Percentiles rank a stretch among this genome's conserved stretches.
Conservation (phyloP, 352 stramenopile genomes). For the Phytophthora pinifolia region DNA sequence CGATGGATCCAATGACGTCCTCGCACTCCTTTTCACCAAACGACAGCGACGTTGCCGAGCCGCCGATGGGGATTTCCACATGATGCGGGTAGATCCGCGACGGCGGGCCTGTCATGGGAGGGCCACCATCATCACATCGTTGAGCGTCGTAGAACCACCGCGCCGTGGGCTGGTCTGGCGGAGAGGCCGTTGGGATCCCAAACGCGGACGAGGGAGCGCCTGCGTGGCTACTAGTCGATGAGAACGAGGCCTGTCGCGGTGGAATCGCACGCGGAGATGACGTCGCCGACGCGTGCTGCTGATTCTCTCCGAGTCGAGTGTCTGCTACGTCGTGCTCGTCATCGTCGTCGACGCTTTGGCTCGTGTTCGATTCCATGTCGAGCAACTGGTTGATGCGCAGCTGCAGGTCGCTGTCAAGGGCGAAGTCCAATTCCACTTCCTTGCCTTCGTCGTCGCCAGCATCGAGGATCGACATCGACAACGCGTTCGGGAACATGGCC, state of each 20-base stretch:
- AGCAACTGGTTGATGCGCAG: slow-evolving; percentile 72
- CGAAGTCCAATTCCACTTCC: slow-evolving; percentile 85
- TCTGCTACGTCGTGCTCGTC: slow-evolving; percentile 9
- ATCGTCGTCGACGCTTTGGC: slow-evolving; percentile 32
- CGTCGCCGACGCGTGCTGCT: slow-evolving; percentile 18
- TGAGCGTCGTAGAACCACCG: slow-evolving; percentile 82
- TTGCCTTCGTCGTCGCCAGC: slow-evolving; percentile 65
- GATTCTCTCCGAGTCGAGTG: slow-evolving; percentile 6
- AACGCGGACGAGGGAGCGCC: slow-evolving; percentile 45
- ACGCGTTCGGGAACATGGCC: slow-evolving; percentile 35
- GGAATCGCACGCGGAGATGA: slow-evolving; percentile 53
- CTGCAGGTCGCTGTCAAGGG: slow-evolving; percentile 72
- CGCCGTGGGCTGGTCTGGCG: slow-evolving; percentile 69
- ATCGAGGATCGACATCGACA: slow-evolving; percentile 87
- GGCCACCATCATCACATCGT: slow-evolving; percentile 28
- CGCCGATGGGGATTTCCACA: slow-evolving; percentile 84
- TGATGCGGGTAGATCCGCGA: slow-evolving; percentile 86
- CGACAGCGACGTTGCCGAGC: slow-evolving; percentile 76
- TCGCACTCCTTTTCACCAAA: slow-evolving; percentile 86
- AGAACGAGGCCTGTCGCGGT: slow-evolving; percentile 51
- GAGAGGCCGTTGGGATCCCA: slow-evolving; percentile 46
- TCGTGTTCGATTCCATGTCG: slow-evolving; percentile 55
- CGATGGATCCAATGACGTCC: slow-evolving; percentile 70
- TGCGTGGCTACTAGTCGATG: slow-evolving; percentile 53
- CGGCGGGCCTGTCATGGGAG: slow-evolving; percentile 44